phyloP scores from a whole-genome alignment of 345 rosid species.

The Erucastrum elatum region DNA sequence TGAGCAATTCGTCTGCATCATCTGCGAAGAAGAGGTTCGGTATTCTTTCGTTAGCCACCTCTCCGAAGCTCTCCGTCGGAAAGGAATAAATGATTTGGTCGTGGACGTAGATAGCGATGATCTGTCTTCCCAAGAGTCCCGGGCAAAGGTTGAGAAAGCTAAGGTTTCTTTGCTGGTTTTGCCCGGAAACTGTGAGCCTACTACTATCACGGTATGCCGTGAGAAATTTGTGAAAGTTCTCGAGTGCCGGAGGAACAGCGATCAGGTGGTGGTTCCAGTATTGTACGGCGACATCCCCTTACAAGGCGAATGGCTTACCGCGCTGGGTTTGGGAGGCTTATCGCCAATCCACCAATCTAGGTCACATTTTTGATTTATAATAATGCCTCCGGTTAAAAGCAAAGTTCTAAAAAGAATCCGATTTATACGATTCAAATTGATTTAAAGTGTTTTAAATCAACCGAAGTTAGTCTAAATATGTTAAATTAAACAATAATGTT shows the following conservation, averaged over 20 bases:
- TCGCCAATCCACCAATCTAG: too few species aligned
- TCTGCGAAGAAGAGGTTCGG: not conserved
- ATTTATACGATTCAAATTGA: too few species aligned
- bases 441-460: too few species aligned
- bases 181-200: not conserved
- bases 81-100: not conserved
- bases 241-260: not conserved
- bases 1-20: not conserved
- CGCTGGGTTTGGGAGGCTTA: not conserved
- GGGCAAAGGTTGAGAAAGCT: not conserved
- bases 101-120: not conserved
- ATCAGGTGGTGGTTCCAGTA: not conserved
- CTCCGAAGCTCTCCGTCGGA: not conserved
- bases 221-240: not conserved
- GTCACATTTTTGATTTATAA: too few species aligned
- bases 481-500: too few species aligned
- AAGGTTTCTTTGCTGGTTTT: not conserved
- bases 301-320: not conserved
- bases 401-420: too few species aligned
- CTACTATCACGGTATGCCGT: not conserved
- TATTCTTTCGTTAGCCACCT: conserved; percentile 17
- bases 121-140: not conserved
- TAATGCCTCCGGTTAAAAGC: too few species aligned
- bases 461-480: too few species aligned
- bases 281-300: not conserved